A percentile compares a stretch with the other conserved stretches of the same genome.
Evolutionary conservation across 2,329 filamentous ascomycete genomes (phyloP).

Genomic region (Fusarium musae): DNA sequence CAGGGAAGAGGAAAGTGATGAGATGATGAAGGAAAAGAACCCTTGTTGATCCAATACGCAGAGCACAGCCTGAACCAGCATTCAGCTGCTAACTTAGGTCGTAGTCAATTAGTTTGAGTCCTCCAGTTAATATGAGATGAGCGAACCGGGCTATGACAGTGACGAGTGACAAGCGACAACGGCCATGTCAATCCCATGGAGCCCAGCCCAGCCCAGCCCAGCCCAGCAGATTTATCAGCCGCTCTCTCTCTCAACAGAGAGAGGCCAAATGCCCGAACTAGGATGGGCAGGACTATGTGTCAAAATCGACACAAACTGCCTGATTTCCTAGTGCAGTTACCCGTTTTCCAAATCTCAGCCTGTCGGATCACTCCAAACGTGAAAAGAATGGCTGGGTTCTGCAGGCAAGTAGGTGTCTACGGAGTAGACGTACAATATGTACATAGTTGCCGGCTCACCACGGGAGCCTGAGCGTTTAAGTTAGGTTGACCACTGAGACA

Average conservation of each 20-base stretch:
- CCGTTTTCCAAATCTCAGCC: constrained; percentile 16
- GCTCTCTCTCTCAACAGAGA: constrained; percentile 4
- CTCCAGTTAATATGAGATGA: constrained; percentile 17
- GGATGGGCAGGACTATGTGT: constrained; percentile 6
- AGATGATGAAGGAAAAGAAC: constrained; percentile 38
- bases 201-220: constrained; percentile 14
- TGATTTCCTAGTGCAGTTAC: constrained; percentile 30
- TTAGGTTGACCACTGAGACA: constrained; percentile 6
- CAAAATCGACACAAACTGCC: constrained; percentile 22
- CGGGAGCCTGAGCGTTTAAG: constrained; percentile 26
- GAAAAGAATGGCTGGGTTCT: constrained; percentile 32
- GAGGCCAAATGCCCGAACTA: not conserved
- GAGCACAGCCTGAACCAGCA: constrained; percentile 9
- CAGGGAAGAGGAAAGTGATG: constrained; percentile 18
- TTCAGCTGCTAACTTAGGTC: not conserved
- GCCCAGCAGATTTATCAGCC: constrained; percentile 46
- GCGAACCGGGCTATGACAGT: constrained; percentile 28
- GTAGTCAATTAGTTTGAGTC: not conserved
- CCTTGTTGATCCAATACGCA: constrained; percentile 31
- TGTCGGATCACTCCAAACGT: constrained; percentile 29
- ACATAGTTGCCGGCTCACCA: constrained; percentile 9
- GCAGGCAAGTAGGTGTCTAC: constrained; percentile 20
- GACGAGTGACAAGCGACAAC: constrained; percentile 36
- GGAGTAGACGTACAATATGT: no score
- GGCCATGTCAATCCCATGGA: constrained; percentile 8